Conservation (phyloP, 495 filamentous ascomycete genomes). For the Thermothielavioides terrestris region DNA sequence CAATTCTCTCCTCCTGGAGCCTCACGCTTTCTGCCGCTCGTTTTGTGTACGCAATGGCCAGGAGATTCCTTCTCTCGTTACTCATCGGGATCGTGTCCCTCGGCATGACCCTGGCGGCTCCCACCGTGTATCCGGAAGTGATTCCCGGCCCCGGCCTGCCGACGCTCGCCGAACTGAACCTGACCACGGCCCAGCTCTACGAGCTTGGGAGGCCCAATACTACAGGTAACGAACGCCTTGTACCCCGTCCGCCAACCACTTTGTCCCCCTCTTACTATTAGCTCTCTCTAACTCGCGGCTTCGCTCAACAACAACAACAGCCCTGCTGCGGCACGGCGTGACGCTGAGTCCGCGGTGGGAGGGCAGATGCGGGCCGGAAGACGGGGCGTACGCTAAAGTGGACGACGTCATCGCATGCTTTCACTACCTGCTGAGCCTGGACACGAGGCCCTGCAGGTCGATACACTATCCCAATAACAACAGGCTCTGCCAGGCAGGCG, state of each 20-base stretch:
- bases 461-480: neutral
- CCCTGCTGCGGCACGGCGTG: too few species aligned
- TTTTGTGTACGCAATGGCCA: too few species aligned
- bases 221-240: neutral
- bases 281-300: too few species aligned
- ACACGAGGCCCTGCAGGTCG: neutral
- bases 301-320: too few species aligned
- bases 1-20: too few species aligned
- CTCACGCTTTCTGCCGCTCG: too few species aligned
- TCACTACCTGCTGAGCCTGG: neutral
- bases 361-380: neutral
- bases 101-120: neutral
- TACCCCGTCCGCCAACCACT: neutral
- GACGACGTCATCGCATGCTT: neutral
- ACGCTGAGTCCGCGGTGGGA: too few species aligned
- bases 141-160: conserved; percentile 1
- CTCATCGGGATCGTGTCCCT: neutral
- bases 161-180: neutral
- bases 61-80: neutral
- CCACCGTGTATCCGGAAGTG: neutral
- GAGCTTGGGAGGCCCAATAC: neutral
- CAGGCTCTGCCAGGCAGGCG: neutral
- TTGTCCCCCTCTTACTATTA: too few species aligned
- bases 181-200: neutral
- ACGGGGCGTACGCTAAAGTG: neutral